phyloP scores from a whole-genome alignment of 768 basidiomycete species.

The Plicaturopsis crispa region DNA sequence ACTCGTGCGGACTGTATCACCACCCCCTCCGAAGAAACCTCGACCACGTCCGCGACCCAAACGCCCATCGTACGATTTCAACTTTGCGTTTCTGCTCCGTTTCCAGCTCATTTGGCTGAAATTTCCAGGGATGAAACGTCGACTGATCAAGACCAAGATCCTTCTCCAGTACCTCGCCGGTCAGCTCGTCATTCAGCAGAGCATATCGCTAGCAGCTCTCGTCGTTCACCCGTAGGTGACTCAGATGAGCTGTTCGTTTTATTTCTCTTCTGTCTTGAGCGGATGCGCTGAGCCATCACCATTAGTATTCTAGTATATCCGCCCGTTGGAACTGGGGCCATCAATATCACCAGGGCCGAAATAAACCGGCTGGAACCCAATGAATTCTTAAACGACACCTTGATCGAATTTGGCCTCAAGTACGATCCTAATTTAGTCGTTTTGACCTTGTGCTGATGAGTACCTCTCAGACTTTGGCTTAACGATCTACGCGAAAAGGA shows the following conservation, averaged over 20 bases:
- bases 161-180: too few relatives aligned
- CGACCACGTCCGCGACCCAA: too few relatives aligned
- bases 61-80: too few relatives aligned
- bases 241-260: constrained; percentile 58
- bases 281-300: not conserved
- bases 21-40: too few relatives aligned
- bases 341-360: constrained; percentile 80
- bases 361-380: constrained; percentile 62
- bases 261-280: not conserved
- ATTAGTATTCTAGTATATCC: constrained; percentile 77
- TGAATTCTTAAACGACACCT: constrained; percentile 91
- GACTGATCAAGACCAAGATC: too few relatives aligned
- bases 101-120: too few relatives aligned
- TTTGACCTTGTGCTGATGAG: not conserved
- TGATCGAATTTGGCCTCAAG: constrained; percentile 96
- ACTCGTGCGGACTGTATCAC: too few relatives aligned
- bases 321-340: constrained; percentile 57
- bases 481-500: constrained; percentile 43
- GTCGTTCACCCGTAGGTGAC: too few relatives aligned
- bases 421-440: constrained; percentile 27
- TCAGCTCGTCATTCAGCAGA: too few relatives aligned
- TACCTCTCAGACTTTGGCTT: constrained; percentile 55
- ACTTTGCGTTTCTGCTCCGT: too few relatives aligned
- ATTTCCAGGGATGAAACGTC: too few relatives aligned
- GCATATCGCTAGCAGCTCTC: too few relatives aligned